Base-by-base conservation (phyloP, 2,329 filamentous ascomycete species). In the Cryphonectria radicalis region DNA sequence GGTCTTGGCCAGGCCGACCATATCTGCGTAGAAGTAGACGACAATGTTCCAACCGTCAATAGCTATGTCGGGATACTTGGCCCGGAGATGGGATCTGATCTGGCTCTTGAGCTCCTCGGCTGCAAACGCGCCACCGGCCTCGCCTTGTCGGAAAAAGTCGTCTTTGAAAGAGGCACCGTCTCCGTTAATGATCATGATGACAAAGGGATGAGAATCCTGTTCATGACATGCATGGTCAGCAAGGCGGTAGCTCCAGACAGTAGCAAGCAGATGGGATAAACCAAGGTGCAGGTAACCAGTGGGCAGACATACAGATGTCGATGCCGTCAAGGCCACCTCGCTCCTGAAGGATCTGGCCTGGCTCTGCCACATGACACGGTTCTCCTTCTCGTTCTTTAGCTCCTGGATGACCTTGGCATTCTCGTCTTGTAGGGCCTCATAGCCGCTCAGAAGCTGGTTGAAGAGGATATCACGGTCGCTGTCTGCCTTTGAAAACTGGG, bases 81-180 rank as follows among this genome's bases (percentile, higher is more conserved):
- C 67, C 50, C 76, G 75, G 22, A 76, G 64, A 32, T 78, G 75
- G 5, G 73, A 72, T 46, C 74, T 77, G 43, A 79, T 74, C 64
- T 77, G 74, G 11, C 64, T 73, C 28, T 73, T 68, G 3, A 79
- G 76, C 14, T 78, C 73, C 40, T 79, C 77, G 4, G 79, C 80
- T 19, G 80, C 80, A 14, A 77, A 73, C 11, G 75, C 74, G 62
- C 80, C 80, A 37, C 80, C 80, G 13, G 80, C 77, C 17, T 78
- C 77, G 19, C 80, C 79, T 10, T 69, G 72, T 32, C 72, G 74
- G 35, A 81, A 77, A 42, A 80, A 74, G 4, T 78, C 76, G 17
- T 81, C 79, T 28, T 75, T 75, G 62, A 82, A 82, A 25, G 80
- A 72, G 17, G 79, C 79, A 1, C 80, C 80, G 43, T 81, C 80